phyloP scores from a whole-genome alignment of 208 protist species.

The Leishmania tropica region DNA sequence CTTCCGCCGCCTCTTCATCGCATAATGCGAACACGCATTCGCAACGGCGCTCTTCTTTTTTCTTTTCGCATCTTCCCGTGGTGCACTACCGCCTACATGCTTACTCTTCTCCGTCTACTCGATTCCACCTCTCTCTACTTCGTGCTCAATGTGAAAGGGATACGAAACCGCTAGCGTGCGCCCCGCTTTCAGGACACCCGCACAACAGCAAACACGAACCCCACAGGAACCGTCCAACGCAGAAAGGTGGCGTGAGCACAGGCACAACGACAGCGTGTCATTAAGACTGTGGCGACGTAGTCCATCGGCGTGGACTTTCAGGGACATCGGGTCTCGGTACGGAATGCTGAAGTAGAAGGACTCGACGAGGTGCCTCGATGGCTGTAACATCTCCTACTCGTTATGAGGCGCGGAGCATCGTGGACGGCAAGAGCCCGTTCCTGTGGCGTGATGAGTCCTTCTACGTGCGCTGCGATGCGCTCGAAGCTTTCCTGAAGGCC shows the following conservation, averaged over 20 bases:
- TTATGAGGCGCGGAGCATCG: constrained; percentile 35
- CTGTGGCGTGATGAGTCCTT: constrained; percentile 23
- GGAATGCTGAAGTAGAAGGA: constrained; percentile 34
- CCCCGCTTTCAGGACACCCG: neutral
- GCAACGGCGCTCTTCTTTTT: neutral
- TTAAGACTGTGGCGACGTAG: constrained; percentile 27
- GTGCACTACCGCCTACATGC: neutral
- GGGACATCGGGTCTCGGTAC: constrained; percentile 37
- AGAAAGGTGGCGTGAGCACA: constrained; percentile 23
- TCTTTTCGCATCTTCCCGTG: neutral
- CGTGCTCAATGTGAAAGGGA: neutral
- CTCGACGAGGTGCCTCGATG: constrained; percentile 1
- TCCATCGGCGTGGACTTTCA: constrained; percentile 38
- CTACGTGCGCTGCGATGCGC: constrained; percentile 34
- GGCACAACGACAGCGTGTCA: constrained; percentile 7
- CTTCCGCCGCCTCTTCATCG: neutral
- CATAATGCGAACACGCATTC: neutral
- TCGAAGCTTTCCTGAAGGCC: constrained; percentile 39
- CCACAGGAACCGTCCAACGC: constrained; percentile 27
- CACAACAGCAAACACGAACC: constrained; percentile 4
- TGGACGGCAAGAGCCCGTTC: constrained; percentile 23
- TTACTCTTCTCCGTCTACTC: neutral
- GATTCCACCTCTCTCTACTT: neutral
- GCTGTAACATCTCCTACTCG: constrained; percentile 32
- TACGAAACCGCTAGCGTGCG: neutral